Evolutionary conservation across 495 filamentous ascomycete genomes (phyloP), one percentile per base, ranked within the genome.

Genomic region (Thermothielavioides terrestris): DNA sequence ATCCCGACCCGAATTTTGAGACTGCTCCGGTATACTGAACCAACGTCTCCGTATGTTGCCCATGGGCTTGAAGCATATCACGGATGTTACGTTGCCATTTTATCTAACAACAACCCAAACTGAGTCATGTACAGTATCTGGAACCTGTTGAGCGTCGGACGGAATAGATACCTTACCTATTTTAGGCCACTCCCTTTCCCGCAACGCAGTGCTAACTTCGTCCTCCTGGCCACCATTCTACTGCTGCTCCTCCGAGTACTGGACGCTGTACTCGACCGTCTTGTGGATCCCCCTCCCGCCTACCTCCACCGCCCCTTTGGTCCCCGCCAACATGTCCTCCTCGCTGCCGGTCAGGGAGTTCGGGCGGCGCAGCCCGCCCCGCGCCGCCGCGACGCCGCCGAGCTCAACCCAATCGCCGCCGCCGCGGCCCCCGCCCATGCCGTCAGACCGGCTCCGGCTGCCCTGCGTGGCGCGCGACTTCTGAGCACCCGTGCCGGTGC

Each of bases 361-460:
- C 23, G 40, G 40, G 6, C 40, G 40, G 23, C 40, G 40, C 23
- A 42, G n/a, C n/a, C n/a, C n/a, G n/a, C n/a, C n/a, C n/a, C n/a
- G n/a, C n/a, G n/a, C n/a, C n/a, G n/a, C n/a, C 40, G 27, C 30
- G 23, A 42, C 40, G 40, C 40, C 40, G 23, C 25, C 25, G n/a
- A 42, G 40, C 40, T 42, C 40, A 7, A 42, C 26, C 40, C 40
- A 42, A 25, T 42, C 23, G 40, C 21, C 23, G 40, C 38, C n/a
- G 20, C 14, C 10, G 31, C 21, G 40, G 40, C 38, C n/a, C 6
- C 14, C 10, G 31, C 31, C 31, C 10, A 14, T 9, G 40, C 25
- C 26, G 25, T 42, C 40, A 1, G 40, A n/a, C 15, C 15, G 17
- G 40, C 6, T 28, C 25, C 30, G 40, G 6, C 40, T 42, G n/a